Conservation (phyloP, 1,139 yeast species). For the Blastobotrys illinoisensis region DNA sequence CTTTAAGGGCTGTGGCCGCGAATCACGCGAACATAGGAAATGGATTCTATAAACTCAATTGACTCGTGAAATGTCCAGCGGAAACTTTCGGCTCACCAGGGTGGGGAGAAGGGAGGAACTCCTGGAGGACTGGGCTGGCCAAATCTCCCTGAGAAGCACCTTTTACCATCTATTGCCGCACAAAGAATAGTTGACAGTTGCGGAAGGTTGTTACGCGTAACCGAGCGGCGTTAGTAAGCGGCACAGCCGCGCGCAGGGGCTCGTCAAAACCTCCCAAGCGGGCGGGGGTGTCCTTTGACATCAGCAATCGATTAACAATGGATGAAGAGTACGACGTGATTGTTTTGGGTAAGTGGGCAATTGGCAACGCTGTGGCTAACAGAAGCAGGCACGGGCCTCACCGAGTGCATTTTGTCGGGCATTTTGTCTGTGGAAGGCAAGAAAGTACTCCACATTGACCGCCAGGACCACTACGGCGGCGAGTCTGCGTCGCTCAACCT, state of each 20-base stretch:
- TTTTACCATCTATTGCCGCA: too few species aligned
- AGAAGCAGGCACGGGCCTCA: conserved; percentile 58
- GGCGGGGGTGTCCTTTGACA: neutral
- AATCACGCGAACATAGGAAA: too few species aligned
- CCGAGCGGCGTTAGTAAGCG: neutral
- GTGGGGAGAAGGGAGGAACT: too few species aligned
- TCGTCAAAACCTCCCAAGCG: neutral
- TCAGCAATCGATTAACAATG: conserved; percentile 40
- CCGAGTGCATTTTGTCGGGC: conserved; percentile 95
- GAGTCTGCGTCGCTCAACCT: conserved; percentile 64
- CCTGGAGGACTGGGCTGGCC: too few species aligned
- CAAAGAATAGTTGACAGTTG: too few species aligned
- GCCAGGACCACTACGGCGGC: conserved; percentile 94
- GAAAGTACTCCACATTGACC: conserved; percentile 92
- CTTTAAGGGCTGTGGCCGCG: too few species aligned
- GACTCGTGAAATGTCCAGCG: too few species aligned
- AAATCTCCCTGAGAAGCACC: too few species aligned
- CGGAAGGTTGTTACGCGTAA: too few species aligned
- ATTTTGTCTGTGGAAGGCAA: conserved; percentile 92
- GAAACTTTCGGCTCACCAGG: too few species aligned
- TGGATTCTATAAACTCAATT: too few species aligned
- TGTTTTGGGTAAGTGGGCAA: conserved; percentile 50
- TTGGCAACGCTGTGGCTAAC: neutral
- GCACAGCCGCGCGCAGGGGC: neutral
- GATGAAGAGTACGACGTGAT: conserved; percentile 95